Base-by-base conservation (phyloP, 768 basidiomycete genomes). In the Suillus decipiens region DNA sequence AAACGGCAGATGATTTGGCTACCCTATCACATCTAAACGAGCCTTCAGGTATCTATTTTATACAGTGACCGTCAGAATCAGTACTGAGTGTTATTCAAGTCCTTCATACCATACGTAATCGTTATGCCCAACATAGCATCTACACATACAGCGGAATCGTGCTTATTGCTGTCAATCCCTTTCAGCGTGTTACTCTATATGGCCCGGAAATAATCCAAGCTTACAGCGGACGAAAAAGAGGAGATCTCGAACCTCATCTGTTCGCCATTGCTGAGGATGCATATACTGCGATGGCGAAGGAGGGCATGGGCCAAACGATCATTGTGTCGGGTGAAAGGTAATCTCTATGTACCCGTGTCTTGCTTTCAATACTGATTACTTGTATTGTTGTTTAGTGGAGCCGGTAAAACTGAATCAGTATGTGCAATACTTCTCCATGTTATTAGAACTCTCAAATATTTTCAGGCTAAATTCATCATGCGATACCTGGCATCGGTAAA, bases 191-290 rank as follows among this genome's bases (percentile, higher is more conserved):
- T 71, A 93, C 95, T 31, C 89, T 99, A 64, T 99, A 99, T 81
- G 94, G 93, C 7, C 93, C 94, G 24, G 95, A 97, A 73, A 93
- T 97, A 72, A 96, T 99, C 22, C 96, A 99, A 77, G 95, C 95
- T 15, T 99, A 99, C 75, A 91, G 90, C 65, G 95, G 94, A 60
- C 81, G 94, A 59, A 87, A 87, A 72, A 89, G 95, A 75, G 96
- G 96, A 45, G 97, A 99, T 64, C 82, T 99, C 41, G 97, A 99
- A 71, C 97, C 97, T 2, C 97, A 99, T 80, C 76, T 99, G 66
- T 99, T 99, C 77, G 97, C 97, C 24, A 99, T 99, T 68, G 97
- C 97, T 11, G 97, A 99, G 77, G 97, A 99, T 81, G 97, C 97
- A 64, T 94, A 99, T 75, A 96, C 95, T 14, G 93, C 93, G 61